phyloP scores from a whole-genome alignment of 2,329 filamentous ascomycete species.

The Colletotrichum graminicola region DNA sequence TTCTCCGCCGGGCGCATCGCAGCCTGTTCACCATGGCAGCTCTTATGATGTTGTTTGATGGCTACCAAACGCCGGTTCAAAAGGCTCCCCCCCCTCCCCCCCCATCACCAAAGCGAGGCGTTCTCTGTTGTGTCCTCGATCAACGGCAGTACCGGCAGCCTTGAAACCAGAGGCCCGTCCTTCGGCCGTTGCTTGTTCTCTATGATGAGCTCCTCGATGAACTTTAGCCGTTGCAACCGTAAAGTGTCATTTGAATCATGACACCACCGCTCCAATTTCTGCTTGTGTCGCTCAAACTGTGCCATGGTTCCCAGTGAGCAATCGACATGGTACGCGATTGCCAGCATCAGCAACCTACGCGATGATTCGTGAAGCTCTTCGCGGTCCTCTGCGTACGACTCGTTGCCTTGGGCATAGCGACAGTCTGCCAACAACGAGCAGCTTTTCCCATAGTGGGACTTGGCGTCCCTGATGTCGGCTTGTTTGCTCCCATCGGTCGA shows the following conservation, averaged over 20 bases:
- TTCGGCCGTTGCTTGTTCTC: conserved; percentile 6
- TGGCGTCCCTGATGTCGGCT: neutral
- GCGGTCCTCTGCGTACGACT: neutral
- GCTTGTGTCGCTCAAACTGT: conserved; percentile 19
- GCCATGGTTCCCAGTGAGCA: conserved; percentile 8
- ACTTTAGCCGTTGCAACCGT: neutral
- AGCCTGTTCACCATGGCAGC: conserved; percentile 6
- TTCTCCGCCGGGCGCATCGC: neutral
- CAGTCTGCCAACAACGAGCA: conserved; percentile 32
- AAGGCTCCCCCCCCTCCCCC: too few species aligned
- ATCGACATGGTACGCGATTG: conserved; percentile 16
- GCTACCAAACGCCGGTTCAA: neutral
- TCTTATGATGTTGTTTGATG: neutral
- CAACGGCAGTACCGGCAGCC: neutral
- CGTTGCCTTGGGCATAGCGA: conserved; percentile 3
- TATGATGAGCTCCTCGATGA: neutral
- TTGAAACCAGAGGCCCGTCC: conserved; percentile 23
- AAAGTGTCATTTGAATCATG: conserved; percentile 2
- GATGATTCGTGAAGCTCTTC: neutral
- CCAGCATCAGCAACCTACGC: conserved; percentile 5
- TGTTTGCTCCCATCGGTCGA: neutral
- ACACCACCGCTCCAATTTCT: conserved; percentile 32
- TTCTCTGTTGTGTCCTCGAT: neutral
- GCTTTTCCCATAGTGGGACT: conserved; percentile 8
- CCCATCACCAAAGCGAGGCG: neutral